These are phyloP conservation scores for Microcyclospora pomicola DNA, from an alignment of 2,329 filamentous ascomycete species.

Conservation along the genomic window DNA sequence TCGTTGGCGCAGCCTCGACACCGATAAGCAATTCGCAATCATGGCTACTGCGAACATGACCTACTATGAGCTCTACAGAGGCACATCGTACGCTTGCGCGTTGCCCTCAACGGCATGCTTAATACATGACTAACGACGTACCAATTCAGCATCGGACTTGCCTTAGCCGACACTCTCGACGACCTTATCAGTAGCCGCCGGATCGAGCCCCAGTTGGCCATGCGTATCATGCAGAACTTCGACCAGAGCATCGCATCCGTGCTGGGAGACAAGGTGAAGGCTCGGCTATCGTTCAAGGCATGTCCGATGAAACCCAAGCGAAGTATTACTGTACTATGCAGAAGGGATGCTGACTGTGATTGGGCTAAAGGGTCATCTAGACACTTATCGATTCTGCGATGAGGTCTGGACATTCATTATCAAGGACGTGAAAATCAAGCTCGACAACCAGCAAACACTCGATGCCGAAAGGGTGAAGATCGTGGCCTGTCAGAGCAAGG, in stretches of 20 bases:
- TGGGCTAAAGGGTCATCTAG: constrained; percentile 64
- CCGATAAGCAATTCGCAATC: not conserved
- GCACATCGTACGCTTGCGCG: constrained; percentile 67
- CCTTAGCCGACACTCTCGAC: constrained; percentile 92
- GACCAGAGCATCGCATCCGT: constrained; percentile 87
- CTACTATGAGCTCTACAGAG: constrained; percentile 92
- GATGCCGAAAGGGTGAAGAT: constrained; percentile 93
- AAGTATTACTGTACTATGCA: not conserved
- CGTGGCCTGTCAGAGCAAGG: constrained; percentile 81
- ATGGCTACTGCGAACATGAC: constrained; percentile 23
- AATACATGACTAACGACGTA: constrained; percentile 4
- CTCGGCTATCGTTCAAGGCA: constrained; percentile 90
- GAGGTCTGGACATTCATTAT: constrained; percentile 99
- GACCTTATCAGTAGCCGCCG: constrained; percentile 86
- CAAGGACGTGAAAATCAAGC: constrained; percentile 97
- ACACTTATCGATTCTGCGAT: constrained; percentile 98
- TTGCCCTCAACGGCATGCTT: constrained; percentile 6
- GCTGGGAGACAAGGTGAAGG: constrained; percentile 82
- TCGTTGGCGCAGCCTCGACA: not conserved
- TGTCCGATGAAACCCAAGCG: not conserved
- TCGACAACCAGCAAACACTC: constrained; percentile 58
- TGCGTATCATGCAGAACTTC: constrained; percentile 95
- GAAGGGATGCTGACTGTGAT: too few species aligned
- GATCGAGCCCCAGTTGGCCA: constrained; percentile 94
- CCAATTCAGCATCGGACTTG: constrained; percentile 65